Evolutionary conservation across 345 rosid genomes (phyloP).

Genomic region (Eucalyptus shirleyi): DNA sequence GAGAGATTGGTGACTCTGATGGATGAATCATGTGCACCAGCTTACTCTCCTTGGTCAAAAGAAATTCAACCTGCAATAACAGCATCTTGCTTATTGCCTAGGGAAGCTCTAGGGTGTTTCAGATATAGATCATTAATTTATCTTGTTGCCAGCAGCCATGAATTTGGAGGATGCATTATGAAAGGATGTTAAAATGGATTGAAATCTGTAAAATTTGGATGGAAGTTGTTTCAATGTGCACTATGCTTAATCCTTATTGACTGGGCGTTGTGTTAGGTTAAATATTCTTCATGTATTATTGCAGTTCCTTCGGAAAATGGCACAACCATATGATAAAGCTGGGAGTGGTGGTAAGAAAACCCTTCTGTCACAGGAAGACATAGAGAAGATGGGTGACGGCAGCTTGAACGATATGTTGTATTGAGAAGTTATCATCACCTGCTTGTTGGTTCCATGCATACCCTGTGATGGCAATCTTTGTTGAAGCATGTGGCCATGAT

Average conservation of each 20-base stretch:
- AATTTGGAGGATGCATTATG: not conserved
- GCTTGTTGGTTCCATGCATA: not conserved
- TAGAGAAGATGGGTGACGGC: slow-evolving; percentile 77
- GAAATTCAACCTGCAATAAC: not conserved
- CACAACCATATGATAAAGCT: slow-evolving; percentile 83
- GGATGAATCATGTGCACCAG: not conserved
- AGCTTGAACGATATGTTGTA: not conserved
- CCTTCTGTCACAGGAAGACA: slow-evolving; percentile 72
- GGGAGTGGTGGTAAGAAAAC: slow-evolving; percentile 57
- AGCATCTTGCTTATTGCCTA: not conserved
- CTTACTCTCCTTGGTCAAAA: not conserved
- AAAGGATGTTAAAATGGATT: not conserved
- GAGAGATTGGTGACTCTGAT: not conserved
- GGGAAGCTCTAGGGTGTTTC: not conserved
- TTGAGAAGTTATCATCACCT: not conserved
- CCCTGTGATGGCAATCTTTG: not conserved
- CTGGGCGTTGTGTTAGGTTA: not conserved
- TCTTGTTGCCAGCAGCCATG: not conserved
- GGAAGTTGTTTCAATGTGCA: not conserved
- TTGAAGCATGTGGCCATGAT: not conserved
- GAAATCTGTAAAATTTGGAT: not conserved
- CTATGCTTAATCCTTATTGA: not conserved
- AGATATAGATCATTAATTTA: not conserved
- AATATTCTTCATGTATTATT: not conserved
- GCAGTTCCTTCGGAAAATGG: slow-evolving; percentile 95